Percentiles rank a stretch among this genome's conserved stretches.
phyloP scores from a whole-genome alignment of 768 basidiomycete genomes.

The Strobilomyces echinocephalus region DNA sequence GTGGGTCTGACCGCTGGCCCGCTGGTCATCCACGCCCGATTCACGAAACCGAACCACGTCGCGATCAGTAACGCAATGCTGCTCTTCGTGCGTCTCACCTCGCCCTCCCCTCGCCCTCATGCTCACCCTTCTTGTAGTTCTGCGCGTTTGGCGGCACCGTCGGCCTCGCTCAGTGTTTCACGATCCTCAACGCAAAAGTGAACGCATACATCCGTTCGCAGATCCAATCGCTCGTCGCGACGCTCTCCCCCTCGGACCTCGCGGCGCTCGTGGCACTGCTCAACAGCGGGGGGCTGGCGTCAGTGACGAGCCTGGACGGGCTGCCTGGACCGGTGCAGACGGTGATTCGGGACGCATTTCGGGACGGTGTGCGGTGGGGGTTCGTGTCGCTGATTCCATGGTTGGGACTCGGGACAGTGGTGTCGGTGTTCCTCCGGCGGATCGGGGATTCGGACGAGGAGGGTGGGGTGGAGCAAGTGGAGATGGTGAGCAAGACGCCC shows the following conservation, averaged over 20 bases:
- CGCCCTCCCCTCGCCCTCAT: background rate
- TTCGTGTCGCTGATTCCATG: slow-evolving; percentile 50
- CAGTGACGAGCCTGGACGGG: slow-evolving; percentile 33
- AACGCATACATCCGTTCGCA: slow-evolving; percentile 26
- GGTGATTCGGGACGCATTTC: slow-evolving; percentile 39
- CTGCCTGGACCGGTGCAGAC: slow-evolving; percentile 35
- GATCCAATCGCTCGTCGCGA: slow-evolving; percentile 21
- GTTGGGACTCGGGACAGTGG: slow-evolving; percentile 33
- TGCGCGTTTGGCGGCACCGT: slow-evolving; percentile 48
- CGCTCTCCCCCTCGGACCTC: slow-evolving; percentile 29
- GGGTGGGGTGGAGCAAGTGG: background rate
- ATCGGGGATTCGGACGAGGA: slow-evolving; percentile 29
- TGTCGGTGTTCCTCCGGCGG: slow-evolving; percentile 36
- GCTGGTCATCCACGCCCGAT: slow-evolving; percentile 41
- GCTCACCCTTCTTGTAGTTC: slow-evolving; percentile 28
- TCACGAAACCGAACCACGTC: slow-evolving; percentile 38
- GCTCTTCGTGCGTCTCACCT: slow-evolving; percentile 38
- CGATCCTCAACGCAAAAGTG: slow-evolving; percentile 44
- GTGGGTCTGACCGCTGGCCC: slow-evolving; percentile 40
- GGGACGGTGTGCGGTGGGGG: slow-evolving; percentile 37
- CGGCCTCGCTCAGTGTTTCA: slow-evolving; percentile 50
- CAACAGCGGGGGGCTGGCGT: slow-evolving; percentile 27
- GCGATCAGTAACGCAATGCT: slow-evolving; percentile 41
- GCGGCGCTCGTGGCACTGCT: slow-evolving; percentile 22
- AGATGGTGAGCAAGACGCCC: background rate